Percentiles rank a stretch among this genome's conserved stretches.
phyloP scores from a whole-genome alignment of 371 early-diverging fungal genomes.

The Rhizopus microsporus region DNA sequence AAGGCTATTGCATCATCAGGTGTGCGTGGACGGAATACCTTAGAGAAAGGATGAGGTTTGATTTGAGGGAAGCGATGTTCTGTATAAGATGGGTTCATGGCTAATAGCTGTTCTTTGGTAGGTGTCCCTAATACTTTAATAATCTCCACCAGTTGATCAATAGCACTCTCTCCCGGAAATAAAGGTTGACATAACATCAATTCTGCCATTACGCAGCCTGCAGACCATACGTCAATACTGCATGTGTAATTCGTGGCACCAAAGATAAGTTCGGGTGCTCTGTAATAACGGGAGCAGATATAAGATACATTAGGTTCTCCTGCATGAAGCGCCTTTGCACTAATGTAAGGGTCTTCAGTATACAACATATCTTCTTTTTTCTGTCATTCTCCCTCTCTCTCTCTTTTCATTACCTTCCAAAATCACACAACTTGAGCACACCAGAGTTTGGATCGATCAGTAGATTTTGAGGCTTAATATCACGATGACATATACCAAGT shows the following conservation, averaged over 20 bases:
- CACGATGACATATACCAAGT: slow-evolving; percentile 88
- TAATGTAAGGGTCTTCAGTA: slow-evolving; percentile 30
- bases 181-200: slow-evolving; percentile 94
- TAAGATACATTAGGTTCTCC: slow-evolving; percentile 98
- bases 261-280: slow-evolving; percentile 98
- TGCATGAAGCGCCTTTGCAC: slow-evolving; percentile 92
- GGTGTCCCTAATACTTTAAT: slow-evolving; percentile 99
- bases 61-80: slow-evolving; percentile 98
- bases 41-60: slow-evolving; percentile 88
- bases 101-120: slow-evolving; percentile 90
- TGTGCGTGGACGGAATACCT: slow-evolving; percentile 85
- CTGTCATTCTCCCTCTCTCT: not conserved
- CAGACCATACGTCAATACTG: slow-evolving; percentile 96
- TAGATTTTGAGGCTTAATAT: slow-evolving; percentile 99
- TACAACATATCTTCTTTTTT: slow-evolving; percentile 35
- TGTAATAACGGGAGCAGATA: slow-evolving; percentile 98
- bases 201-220: slow-evolving; percentile 99
- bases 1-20: slow-evolving; percentile 90
- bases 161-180: slow-evolving; percentile 98
- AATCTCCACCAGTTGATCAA: slow-evolving; percentile 99
- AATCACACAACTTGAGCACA: slow-evolving; percentile 97
- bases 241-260: slow-evolving; percentile 95
- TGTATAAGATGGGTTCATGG: slow-evolving; percentile 96
- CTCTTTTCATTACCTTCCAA: slow-evolving; percentile 75
- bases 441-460: slow-evolving; percentile 90